Base-by-base conservation (phyloP, 192 early-diverging fungal species). In the Obelidium mucronatum region DNA sequence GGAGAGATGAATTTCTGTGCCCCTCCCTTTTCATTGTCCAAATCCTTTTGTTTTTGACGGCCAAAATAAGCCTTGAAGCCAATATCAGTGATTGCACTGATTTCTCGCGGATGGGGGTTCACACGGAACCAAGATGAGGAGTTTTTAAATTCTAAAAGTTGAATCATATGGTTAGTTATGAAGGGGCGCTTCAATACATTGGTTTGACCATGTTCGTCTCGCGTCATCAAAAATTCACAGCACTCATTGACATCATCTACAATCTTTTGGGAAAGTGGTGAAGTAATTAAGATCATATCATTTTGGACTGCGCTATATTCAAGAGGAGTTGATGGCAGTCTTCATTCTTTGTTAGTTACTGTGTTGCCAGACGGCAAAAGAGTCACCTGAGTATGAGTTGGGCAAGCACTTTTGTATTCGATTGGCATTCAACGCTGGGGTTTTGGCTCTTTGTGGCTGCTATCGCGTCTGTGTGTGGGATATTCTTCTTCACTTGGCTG, bases 81-180 rank as follows among this genome's bases (percentile, higher is more conserved):
- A 8, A 58, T 37, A 30, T 60, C 60, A 40, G 52, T 63, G 11
- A 74, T 74, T 1, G n/a, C 56, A 11, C 31, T 28, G 26, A 74
- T 40, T 40, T 74, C 72, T 48, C 51, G 24, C 8, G 58, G 40
- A 30, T 40, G 26, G 3, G 54, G 54, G 19, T 55, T 55, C 1
- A 74, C 60, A n/a, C 72, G 56, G 40, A 74, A 74, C 72, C 72
- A 74, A 8, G 52, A 33, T 22, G 72, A 34, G 17, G 72, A 74
- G 8, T 51, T 24, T 48, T 63, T 74, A 40, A 48, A 74, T 60
- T 74, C 72, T 74, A 28, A 39, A 26, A 39, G 40, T 37, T 65
- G 33, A 15, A 48, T 30, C 1, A 1, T 11, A 67, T 51, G 13
- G 40, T 26, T 42, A 51, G n/a, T 24, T 8, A 67, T 19, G 40